Base-by-base conservation (phyloP, 306 rosid species). In the Ceratonia siliqua region DNA sequence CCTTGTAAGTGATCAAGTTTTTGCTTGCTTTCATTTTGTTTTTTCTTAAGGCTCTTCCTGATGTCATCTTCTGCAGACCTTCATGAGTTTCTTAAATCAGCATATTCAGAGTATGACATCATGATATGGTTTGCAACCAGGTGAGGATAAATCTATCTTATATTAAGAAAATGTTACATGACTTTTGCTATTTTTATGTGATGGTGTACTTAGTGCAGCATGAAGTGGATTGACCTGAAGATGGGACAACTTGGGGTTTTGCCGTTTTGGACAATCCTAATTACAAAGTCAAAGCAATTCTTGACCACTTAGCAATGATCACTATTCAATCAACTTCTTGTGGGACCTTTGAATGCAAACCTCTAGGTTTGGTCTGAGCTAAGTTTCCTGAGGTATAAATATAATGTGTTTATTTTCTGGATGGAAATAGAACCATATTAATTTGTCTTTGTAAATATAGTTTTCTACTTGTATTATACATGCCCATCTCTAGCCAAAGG, bases 51-150 rank as follows among this genome's bases (percentile, higher is more conserved):
- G 33, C 11, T 41, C 59, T 42, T 57, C 72, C 32, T 62, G 35
- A 57, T 61, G 28, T 55, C 24, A 64, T 62, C 18, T 74, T 65
- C 25, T 84, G 81, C 82, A 90, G 98, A 84, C 70, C 98, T 92
- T 81, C 98, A 90, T 3, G 98, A 92, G 82, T 92, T 93, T 80
- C 93, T 90, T 53, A 80, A 96, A 28, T 79, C 96, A 59, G 98
- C 77, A 45, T 90, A 90, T 77, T 69, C 94, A 0, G 91, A 90
- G 78, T 93, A 87, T 69, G 96, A 90, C 79, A 89, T 93, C 74
- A 90, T 92, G 89, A 92, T 92, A 81, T 90, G 98, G 98, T 93
- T 96, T 30, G 98, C 98, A 41, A 93, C 98, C 72, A 87, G 96
- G 98, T 90, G 41, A 2, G 2, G 32, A 28, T 28, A 28, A 28